Base-by-base conservation (phyloP, 192 early-diverging fungal species). In the Anaeromyces robustus region DNA sequence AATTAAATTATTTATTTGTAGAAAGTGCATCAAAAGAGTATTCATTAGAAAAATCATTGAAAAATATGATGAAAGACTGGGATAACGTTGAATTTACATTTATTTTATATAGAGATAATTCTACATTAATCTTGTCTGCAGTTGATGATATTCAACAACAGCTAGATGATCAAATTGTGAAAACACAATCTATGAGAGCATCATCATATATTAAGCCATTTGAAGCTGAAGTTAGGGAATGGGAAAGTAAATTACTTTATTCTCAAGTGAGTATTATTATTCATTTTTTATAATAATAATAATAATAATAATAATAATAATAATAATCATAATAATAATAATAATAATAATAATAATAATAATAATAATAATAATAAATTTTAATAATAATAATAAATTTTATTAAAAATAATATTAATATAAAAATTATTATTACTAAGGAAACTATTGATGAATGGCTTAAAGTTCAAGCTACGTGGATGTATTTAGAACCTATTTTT, bases 161-260 rank as follows among this genome's bases (percentile, higher is more conserved):
- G 11, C 83, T 91, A 11, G 90, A 91, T 80, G 90, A 91, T 80
- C 90, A 91, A 79, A 91, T 91, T 81, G 90, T 91, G 12, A 91
- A 91, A 80, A 91, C 90, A 29, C 90, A 91, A 78, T 91, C 89
- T 17, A 91, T 91, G 90, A 87, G 90, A 19, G 89, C 89, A n/a
- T 89, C 88, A 13, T 89, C 90, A 22, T 91, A 87, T 82, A 91
- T 91, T 43, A 91, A 91, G 77, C 90, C 90, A 30, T 91, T 91
- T 80, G 90, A 91, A 80, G 80, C 82, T 34, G 85, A 91, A 82
- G 88, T 90, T 78, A 89, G 87, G 81, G 90, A 91, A 29, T 91
- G 90, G 90, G 90, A 91, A 80, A 41, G 82, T 29, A 87, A 87
- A 77, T 81, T 91, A 81, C 81, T 91, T 59, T 83, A 82, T 4